Percentiles rank a stretch among this genome's conserved stretches.
phyloP scores from a whole-genome alignment of 306 rosid genomes.

The Cicer chorassanicum region DNA sequence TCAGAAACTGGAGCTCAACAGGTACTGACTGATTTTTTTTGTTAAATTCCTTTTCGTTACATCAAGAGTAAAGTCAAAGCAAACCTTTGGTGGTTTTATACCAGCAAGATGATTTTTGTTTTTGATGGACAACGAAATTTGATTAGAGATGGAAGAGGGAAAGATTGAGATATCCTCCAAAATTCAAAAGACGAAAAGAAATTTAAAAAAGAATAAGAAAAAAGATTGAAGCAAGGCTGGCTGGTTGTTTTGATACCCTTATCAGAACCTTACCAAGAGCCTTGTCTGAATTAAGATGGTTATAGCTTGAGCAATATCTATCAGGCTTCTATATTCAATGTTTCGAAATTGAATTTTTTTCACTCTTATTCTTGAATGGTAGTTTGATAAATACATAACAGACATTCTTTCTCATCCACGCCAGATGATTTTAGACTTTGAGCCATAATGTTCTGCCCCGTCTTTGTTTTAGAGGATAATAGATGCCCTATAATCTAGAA shows the following conservation, averaged over 20 bases:
- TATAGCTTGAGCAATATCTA: not conserved
- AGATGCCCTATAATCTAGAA: not conserved
- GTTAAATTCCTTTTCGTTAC: conserved; percentile 33
- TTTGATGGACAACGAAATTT: not conserved
- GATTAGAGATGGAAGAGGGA: conserved; percentile 6
- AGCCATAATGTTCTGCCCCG: too few species aligned
- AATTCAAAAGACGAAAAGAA: not conserved
- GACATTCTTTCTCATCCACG: too few species aligned
- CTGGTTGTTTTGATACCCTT: not conserved
- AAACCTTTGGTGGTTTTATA: conserved; percentile 25
- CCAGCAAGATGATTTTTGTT: conserved; percentile 5
- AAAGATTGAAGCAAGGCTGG: not conserved
- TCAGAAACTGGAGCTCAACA: conserved; percentile 99
- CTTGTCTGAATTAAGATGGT: not conserved
- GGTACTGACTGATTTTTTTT: conserved; percentile 50
- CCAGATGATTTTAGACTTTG: too few species aligned
- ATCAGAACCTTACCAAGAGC: conserved; percentile 4
- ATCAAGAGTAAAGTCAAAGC: conserved; percentile 26
- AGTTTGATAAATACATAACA: too few species aligned
- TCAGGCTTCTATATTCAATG: not conserved
- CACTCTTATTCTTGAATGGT: too few species aligned
- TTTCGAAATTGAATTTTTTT: not conserved
- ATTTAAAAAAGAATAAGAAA: not conserved
- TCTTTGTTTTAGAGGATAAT: too few species aligned
- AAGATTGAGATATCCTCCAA: conserved; percentile 5